Conservation (phyloP, 495 filamentous ascomycete genomes). For the Penicillium goetzii region DNA sequence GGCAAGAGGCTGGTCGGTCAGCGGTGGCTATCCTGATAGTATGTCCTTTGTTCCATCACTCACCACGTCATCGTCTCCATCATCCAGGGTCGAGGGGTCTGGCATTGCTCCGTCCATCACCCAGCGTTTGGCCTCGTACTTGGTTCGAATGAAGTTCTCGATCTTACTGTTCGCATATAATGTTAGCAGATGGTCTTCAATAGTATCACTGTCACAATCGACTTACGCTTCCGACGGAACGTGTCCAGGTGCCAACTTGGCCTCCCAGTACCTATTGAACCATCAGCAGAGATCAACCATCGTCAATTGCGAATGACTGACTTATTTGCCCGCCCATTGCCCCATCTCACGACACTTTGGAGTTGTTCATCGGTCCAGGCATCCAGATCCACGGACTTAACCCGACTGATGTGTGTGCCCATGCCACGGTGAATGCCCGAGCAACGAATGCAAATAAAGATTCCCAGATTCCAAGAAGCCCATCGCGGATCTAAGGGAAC, state of each 20-base stretch:
- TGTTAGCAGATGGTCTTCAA: conserved; percentile 8
- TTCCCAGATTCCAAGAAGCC: conserved; percentile 96
- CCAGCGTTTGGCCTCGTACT: conserved; percentile 98
- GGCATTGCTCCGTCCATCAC: conserved; percentile 96
- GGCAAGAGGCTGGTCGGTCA: conserved; percentile 63
- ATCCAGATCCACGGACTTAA: conserved; percentile 97
- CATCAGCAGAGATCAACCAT: conserved; percentile 15
- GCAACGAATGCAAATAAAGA: conserved; percentile 97
- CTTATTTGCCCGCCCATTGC: conserved; percentile 93
- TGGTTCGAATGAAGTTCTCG: conserved; percentile 98
- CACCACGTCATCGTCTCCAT: conserved; percentile 80
- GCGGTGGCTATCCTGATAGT: conserved; percentile 11
- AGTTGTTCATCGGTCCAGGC: conserved; percentile 98
- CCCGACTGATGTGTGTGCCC: conserved; percentile 97
- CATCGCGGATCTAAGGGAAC: conserved; percentile 80
- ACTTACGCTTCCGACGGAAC: conserved; percentile 89
- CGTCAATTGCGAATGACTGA: conserved; percentile 44
- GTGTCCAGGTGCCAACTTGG: conserved; percentile 87
- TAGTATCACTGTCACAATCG: conserved; percentile 16
- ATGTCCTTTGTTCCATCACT: conserved; percentile 22
- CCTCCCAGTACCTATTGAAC: conserved; percentile 80
- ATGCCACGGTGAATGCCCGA: conserved; percentile 98
- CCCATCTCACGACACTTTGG: conserved; percentile 89
- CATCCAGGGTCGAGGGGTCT: conserved; percentile 83
- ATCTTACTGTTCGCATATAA: conserved; percentile 66